These are phyloP conservation scores for Termitomyces sp. DNA, from an alignment of 768 basidiomycete species.

Conservation along the genomic window DNA sequence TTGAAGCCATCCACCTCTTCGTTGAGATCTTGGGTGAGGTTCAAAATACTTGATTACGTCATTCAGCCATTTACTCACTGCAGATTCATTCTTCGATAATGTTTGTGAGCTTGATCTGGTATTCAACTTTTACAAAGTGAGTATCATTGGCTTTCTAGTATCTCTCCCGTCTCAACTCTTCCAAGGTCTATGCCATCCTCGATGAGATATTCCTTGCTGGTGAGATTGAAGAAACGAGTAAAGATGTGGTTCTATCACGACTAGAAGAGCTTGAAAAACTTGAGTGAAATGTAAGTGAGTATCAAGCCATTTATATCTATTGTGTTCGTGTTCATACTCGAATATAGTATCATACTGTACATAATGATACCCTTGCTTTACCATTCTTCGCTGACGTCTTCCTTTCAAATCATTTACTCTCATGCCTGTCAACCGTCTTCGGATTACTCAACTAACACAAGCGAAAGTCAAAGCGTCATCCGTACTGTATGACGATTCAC, in stretches of 20 bases:
- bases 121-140: conserved; percentile 97
- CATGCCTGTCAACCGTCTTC: neutral
- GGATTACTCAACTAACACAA: neutral
- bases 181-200: conserved; percentile 92
- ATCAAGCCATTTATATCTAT: neutral
- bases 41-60: neutral
- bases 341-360: neutral
- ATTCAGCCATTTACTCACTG: conserved; percentile 1
- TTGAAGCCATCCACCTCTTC: conserved; percentile 97
- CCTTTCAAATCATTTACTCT: neutral
- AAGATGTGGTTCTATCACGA: conserved; percentile 88
- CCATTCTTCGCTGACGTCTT: neutral
- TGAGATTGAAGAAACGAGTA: conserved; percentile 97
- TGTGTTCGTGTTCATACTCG: neutral
- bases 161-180: neutral
- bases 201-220: conserved; percentile 99
- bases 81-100: conserved; percentile 98
- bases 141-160: conserved; percentile 2
- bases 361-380: conserved; percentile 11
- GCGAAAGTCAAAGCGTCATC: neutral
- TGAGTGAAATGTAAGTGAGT: conserved; percentile 39
- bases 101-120: conserved; percentile 98
- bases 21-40: conserved; percentile 93
- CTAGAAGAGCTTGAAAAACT: conserved; percentile 92
- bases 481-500: conserved; percentile 1